These are phyloP conservation scores for Conticribra weissflogii DNA, from an alignment of 108 stramenopile species.

Conservation along the genomic window DNA sequence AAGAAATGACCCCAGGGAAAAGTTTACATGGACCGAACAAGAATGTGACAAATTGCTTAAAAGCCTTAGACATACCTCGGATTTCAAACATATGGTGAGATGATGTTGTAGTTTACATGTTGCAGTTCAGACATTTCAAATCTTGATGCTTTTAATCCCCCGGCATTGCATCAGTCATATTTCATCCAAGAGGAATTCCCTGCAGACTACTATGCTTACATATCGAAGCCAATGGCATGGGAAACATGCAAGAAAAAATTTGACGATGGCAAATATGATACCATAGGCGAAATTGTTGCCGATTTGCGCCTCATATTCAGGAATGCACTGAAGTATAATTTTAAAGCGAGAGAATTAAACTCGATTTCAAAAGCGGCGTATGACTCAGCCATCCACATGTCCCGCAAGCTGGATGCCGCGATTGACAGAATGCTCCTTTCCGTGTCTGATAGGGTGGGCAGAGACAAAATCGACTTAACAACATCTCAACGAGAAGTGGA, in stretches of 20 bases:
- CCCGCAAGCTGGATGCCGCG: slow-evolving; percentile 75
- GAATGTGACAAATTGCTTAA: slow-evolving; percentile 88
- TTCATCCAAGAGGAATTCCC: slow-evolving; percentile 74
- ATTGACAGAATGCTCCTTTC: slow-evolving; percentile 81
- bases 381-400: slow-evolving; percentile 77
- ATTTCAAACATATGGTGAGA: slow-evolving; percentile 69
- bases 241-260: slow-evolving; percentile 68
- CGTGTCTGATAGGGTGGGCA: slow-evolving; percentile 73
- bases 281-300: slow-evolving; percentile 65
- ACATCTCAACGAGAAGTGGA: slow-evolving; percentile 80
- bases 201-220: slow-evolving; percentile 77
- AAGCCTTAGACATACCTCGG: slow-evolving; percentile 74
- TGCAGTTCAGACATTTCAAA: too few species aligned
- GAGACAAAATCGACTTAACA: slow-evolving; percentile 78
- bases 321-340: slow-evolving; percentile 89
- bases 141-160: too few species aligned
- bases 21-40: slow-evolving; percentile 76
- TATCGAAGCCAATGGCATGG: slow-evolving; percentile 88
- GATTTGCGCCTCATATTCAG: slow-evolving; percentile 86
- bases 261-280: slow-evolving; percentile 71
- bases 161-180: too few species aligned
- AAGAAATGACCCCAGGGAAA: too few species aligned
- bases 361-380: slow-evolving; percentile 72
- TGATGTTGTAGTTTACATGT: too few species aligned
- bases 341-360: slow-evolving; percentile 44